Percentiles rank a stretch among this genome's conserved stretches.
Evolutionary conservation across 139 green algal species (phyloP).

Genomic region (Micractinium conductrix): DNA sequence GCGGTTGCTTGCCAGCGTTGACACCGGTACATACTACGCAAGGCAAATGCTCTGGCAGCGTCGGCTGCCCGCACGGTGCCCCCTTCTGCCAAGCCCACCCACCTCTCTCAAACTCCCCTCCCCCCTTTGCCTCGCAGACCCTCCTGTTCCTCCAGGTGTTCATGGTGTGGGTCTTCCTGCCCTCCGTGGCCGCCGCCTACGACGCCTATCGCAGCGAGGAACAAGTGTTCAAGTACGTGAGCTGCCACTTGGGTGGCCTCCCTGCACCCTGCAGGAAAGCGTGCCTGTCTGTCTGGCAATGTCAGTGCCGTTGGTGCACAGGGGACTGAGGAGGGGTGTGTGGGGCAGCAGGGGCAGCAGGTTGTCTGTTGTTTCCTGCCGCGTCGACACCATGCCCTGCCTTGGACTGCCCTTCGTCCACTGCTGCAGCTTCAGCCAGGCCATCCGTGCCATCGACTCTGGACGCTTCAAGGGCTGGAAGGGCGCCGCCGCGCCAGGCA

Average conservation of each 20-base stretch:
- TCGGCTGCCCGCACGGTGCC: too few species aligned
- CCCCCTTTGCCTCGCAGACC: not conserved
- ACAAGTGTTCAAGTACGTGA: slow-evolving; percentile 37
- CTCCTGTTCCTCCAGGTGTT: slow-evolving; percentile 22
- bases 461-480: slow-evolving; percentile 16
- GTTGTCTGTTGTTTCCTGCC: too few species aligned
- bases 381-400: too few species aligned
- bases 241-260: not conserved
- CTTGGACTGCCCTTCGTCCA: not conserved
- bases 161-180: not conserved
- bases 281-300: not conserved
- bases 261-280: not conserved
- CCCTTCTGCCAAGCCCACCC: too few species aligned
- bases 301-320: too few species aligned
- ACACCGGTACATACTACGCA: too few species aligned
- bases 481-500: not conserved
- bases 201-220: slow-evolving; percentile 20
- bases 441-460: slow-evolving; percentile 9
- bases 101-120: too few species aligned
- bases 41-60: too few species aligned
- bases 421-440: slow-evolving; percentile 29
- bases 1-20: too few species aligned
- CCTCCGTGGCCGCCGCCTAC: slow-evolving; percentile 13
- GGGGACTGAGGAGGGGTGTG: too few species aligned
- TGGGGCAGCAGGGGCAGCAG: too few species aligned